Evolutionary conservation across 805 yeast genomes (phyloP), one percentile per base, ranked within the genome.

Genomic region (Schwanniomyces vanrijiae): DNA sequence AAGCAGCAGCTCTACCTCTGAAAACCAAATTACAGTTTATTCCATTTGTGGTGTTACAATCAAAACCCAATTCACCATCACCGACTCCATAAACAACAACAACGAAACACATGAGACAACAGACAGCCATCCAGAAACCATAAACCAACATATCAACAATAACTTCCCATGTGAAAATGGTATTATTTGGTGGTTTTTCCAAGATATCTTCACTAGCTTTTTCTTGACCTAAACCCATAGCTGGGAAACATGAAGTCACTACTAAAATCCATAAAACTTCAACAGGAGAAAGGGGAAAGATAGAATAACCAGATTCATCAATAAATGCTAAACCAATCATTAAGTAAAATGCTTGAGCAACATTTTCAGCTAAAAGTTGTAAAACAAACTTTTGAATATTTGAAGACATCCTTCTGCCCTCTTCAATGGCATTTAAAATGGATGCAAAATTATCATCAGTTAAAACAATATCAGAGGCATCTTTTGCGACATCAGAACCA

Each of bases 401-500:
- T 45, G 82, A 82, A 42, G 86, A 77, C 90, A 86, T 86, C 55
- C 91, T 73, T 56, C 92, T 75, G 29, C 92, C 92, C 67, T 86
- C 92, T 62, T 85, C 90, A 47, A 86, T 79, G 11, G 90, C 92
- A 62, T 83, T 82, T 46, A 85, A 74, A 60, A 86, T 86, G 14
- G 91, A 84, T 4, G 91, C 88, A 66, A 86, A 86, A 64, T 86
- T 86, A 62, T 86, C 92, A 47, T 69, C 74, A 19, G 86, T 77
- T 43, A 86, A 73, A 14, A 86, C 88, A 63, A 86, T 84, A 63
- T 86, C 92, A 39, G 87, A 76, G 5, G 90, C 90, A 62, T 86
- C 89, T 62, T 86, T 86, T n/a, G 92, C 92, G 35, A 86, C 92
- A 69, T 86, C 92, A 10, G 88, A 82, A 4, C 92, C 92, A 50